Conservation (phyloP, 805 yeast species). For the Kuraishia cidri region DNA sequence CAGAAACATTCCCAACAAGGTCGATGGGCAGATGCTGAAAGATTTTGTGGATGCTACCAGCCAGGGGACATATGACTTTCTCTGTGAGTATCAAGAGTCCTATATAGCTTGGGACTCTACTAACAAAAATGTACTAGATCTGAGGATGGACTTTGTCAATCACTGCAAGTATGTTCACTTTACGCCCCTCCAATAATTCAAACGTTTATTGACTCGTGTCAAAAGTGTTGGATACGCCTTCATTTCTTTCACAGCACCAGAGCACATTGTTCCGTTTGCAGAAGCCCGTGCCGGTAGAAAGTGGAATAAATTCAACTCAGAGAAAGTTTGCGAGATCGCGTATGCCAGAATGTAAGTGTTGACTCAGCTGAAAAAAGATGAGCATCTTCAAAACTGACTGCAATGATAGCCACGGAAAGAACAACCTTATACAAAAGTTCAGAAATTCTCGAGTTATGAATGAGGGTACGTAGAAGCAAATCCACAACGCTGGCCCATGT, state of each 20-base stretch:
- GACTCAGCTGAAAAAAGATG: constrained; percentile 6
- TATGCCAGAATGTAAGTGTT: constrained; percentile 35
- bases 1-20: constrained; percentile 44
- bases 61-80: constrained; percentile 23
- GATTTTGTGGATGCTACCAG: constrained; percentile 36
- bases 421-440: constrained; percentile 34
- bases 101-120: neutral
- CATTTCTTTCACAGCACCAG: constrained; percentile 35
- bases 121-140: constrained; percentile 14
- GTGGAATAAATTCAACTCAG: constrained; percentile 39
- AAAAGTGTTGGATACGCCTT: constrained; percentile 45
- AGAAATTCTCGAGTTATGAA: constrained; percentile 41
- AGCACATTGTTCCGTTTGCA: constrained; percentile 34
- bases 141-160: constrained; percentile 42
- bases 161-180: constrained; percentile 34
- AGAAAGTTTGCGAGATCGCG: constrained; percentile 39
- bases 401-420: constrained; percentile 29
- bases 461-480: constrained; percentile 8
- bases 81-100: constrained; percentile 20
- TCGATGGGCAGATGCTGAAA: constrained; percentile 34
- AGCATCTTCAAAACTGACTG: neutral
- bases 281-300: constrained; percentile 33
- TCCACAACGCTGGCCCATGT: neutral
- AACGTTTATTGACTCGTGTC: no score
- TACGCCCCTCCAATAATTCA: neutral